Percentiles rank a stretch among this genome's conserved stretches.
These are phyloP conservation scores for Apiospora hydei DNA, from an alignment of 2,329 filamentous ascomycete genomes.

Conservation along the genomic window DNA sequence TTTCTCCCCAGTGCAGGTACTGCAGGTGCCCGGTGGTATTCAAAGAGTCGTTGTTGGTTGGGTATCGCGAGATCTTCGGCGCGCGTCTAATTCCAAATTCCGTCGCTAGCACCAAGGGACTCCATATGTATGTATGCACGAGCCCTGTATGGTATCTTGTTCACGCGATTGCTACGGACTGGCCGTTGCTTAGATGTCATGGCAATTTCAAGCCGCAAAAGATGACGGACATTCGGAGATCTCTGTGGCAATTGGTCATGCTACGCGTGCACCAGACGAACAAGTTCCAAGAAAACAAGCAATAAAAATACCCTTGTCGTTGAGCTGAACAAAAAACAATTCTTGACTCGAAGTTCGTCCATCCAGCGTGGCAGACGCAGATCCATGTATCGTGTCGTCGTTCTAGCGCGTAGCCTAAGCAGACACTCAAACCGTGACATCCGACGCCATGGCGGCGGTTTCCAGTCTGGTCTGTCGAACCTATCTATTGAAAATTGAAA, in stretches of 20 bases:
- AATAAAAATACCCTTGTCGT: background rate
- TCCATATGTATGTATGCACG: background rate
- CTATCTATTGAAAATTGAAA: background rate
- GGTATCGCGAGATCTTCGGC: background rate
- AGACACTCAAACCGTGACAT: background rate
- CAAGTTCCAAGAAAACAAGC: background rate
- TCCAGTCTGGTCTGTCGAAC: no score
- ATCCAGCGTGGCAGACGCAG: background rate
- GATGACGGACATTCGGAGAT: background rate
- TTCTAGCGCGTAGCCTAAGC: background rate
- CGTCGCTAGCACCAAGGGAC: background rate
- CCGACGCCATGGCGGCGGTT: background rate
- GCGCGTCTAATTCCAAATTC: background rate
- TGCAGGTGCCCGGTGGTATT: no score
- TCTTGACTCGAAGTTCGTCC: background rate
- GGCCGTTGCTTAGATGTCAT: background rate
- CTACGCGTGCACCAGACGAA: background rate
- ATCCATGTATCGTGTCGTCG: constrained; percentile 1
- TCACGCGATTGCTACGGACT: background rate
- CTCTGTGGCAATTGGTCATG: background rate
- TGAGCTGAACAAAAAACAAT: background rate
- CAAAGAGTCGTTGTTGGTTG: no score
- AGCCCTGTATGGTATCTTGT: background rate
- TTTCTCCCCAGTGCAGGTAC: no score
- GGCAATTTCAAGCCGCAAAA: background rate